Evolutionary conservation across 2,329 filamentous ascomycete species (phyloP), one percentile per base, ranked within the genome.

Genomic region (Pseudocercospora musae): DNA sequence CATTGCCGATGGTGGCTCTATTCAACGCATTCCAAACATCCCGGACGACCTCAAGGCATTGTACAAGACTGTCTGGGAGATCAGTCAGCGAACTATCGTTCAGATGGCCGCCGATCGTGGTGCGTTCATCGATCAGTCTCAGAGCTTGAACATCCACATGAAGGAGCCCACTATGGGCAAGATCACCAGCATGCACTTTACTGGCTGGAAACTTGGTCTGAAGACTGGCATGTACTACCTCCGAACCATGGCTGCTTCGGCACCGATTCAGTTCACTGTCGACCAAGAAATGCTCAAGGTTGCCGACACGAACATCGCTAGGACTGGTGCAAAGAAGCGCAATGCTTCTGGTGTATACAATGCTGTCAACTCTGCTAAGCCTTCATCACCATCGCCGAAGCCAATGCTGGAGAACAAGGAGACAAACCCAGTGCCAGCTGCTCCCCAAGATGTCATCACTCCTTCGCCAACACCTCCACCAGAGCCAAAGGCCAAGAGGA

Each of bases 161-260:
- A 96, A 96, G 79, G 94, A 98, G 74, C 95, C 95, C 46, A 96
- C 93, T 57, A 98, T 99, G 94, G 95, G 95, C 81, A 99, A 99
- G 86, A 96, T 99, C 78, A 99, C 95, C 63, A 95, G 90, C 78
- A 99, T 99, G 95, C 95, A 99, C 83, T 99, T 99, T 76, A 87
- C 95, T 54, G 95, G 95, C 72, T 99, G 95, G 95, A 99, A 98
- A 85, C 88, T 98, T 69, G 95, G 95, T 74, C 87, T 99, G 71
- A 99, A 99, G 89, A 99, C 95, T 37, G 95, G 95, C 82, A 98
- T 99, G 95, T 99, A 99, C 88, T 99, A 99, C 81, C 88, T 99
- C 71, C 92, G 95, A 73, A 99, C 95, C 53, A 95, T 96, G 87
- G 95, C 95, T 67, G 95, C 95, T 37, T 93, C 93, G 18, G 92